phyloP scores from a whole-genome alignment of 176 grass and related monocot genomes.

The Aechmea fasciata region DNA sequence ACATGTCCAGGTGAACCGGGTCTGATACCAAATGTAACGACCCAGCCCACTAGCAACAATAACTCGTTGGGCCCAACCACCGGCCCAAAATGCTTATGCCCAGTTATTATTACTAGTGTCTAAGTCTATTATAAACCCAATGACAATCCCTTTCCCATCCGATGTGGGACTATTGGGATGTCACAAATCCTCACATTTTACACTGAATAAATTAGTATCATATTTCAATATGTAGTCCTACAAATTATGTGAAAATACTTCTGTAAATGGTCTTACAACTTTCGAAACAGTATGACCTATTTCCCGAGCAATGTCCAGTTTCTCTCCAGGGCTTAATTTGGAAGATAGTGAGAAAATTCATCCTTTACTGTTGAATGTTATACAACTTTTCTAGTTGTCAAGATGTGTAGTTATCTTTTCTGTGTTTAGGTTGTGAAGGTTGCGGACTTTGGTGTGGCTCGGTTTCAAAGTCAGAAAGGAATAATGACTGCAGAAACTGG shows the following conservation, averaged over 20 bases:
- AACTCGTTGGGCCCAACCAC: too few species aligned
- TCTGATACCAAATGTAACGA: too few species aligned
- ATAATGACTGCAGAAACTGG: slow-evolving; percentile 98
- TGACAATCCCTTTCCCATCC: too few species aligned
- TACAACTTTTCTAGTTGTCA: slow-evolving; percentile 21
- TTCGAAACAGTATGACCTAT: neutral
- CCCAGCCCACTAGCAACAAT: too few species aligned
- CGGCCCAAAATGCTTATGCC: too few species aligned
- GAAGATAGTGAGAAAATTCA: neutral
- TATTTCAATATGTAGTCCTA: neutral
- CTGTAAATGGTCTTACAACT: neutral
- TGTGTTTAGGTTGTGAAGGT: slow-evolving; percentile 71
- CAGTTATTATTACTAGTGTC: too few species aligned
- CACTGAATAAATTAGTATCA: neutral
- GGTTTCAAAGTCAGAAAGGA: slow-evolving; percentile 47
- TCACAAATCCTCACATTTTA: neutral
- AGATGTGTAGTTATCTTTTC: slow-evolving; percentile 16
- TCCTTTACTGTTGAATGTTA: neutral
- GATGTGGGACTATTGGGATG: too few species aligned
- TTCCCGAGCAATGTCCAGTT: neutral
- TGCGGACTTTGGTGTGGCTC: slow-evolving; percentile 90
- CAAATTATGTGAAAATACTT: neutral
- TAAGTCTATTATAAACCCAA: too few species aligned
- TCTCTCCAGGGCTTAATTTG: neutral
- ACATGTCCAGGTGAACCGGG: too few species aligned